Base-by-base conservation (phyloP, 2,329 filamentous ascomycete genomes). In the Apiospora phragmitis region DNA sequence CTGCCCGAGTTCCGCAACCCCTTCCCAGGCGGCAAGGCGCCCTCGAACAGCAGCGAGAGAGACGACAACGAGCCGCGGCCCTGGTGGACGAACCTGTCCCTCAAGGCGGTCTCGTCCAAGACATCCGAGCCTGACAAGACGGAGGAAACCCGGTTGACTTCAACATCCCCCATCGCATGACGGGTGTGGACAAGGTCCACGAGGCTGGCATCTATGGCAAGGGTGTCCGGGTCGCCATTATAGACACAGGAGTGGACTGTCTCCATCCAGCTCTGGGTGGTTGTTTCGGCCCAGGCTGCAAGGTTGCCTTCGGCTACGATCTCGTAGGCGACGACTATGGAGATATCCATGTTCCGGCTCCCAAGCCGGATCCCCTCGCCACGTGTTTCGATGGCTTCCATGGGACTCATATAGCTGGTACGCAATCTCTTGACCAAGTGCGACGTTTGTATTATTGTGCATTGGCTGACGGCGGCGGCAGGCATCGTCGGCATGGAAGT, bases 191-290 rank as follows among this genome's bases (percentile, higher is more conserved):
- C 76, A 84, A 85, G 81, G 80, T 89, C 47, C 82, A 82, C 41
- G 83, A 82, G 14, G 77, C 84, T 70, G 86, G 86, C 0, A 74
- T 85, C 69, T 84, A 81, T 0, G 87, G 87, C 43, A 83, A 83
- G 74, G 87, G 86, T 18, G 80, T 88, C 79, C 87, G 85, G 72
- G 80, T 89, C 76, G 87, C 80, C 55, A 80, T 89, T 16, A 81
- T 89, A 38, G 87, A 89, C 75, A 87, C 83, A 32, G 87, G 87
- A 76, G 85, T 90, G 65, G 90, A 92, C 76, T 92, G 91, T 76
- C 84, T 81, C 0, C 90, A 92, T 74, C 87, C 89, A 1, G 88
- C 88, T 38, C 85, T 92, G 0, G 90, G 90, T 45, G 89, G 89
- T 62, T 90, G 90, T 75, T 91, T 91, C 76, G 90, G 90, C 1